These are phyloP conservation scores for Sonneratia alba DNA, from an alignment of 345 rosid species.

Conservation along the genomic window DNA sequence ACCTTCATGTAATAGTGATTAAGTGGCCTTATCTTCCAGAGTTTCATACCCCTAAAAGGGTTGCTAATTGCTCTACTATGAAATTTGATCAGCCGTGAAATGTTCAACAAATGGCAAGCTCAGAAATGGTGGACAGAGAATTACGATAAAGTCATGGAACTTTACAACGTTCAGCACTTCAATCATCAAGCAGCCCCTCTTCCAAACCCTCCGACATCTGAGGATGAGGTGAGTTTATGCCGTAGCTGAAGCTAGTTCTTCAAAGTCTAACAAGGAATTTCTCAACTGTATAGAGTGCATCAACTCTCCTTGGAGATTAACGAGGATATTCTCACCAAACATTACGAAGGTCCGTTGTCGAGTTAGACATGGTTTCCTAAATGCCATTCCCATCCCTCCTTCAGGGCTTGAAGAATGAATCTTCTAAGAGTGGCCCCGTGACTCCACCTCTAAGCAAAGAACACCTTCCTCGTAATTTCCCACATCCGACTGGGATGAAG, in stretches of 20 bases:
- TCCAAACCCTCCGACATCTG: conserved; percentile 56
- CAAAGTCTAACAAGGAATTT: not conserved
- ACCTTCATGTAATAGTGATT: too few species aligned
- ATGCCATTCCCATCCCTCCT: conserved; percentile 2
- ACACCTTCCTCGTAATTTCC: conserved; percentile 30
- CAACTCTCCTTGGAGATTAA: not conserved
- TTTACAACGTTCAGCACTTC: conserved; percentile 77
- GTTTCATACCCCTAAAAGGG: not conserved
- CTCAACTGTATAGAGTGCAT: not conserved
- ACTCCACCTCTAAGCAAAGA: conserved; percentile 76
- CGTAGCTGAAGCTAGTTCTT: not conserved
- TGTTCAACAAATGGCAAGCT: conserved; percentile 95
- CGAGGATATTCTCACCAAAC: not conserved
- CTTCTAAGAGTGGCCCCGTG: conserved; percentile 55
- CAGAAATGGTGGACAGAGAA: conserved; percentile 98
- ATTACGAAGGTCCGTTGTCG: too few species aligned
- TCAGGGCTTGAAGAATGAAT: conserved; percentile 51
- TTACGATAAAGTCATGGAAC: conserved; percentile 83
- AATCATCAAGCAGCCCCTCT: conserved; percentile 65
- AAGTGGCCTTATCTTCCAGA: too few species aligned
- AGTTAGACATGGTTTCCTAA: not conserved
- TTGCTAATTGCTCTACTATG: not conserved
- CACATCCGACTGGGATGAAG: conserved; percentile 34
- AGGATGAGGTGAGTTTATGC: conserved; percentile 56
- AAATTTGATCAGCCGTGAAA: conserved; percentile 61